Evolutionary conservation across 2,329 filamentous ascomycete species (phyloP).

Genomic region (Pestalotiopsis sp.): DNA sequence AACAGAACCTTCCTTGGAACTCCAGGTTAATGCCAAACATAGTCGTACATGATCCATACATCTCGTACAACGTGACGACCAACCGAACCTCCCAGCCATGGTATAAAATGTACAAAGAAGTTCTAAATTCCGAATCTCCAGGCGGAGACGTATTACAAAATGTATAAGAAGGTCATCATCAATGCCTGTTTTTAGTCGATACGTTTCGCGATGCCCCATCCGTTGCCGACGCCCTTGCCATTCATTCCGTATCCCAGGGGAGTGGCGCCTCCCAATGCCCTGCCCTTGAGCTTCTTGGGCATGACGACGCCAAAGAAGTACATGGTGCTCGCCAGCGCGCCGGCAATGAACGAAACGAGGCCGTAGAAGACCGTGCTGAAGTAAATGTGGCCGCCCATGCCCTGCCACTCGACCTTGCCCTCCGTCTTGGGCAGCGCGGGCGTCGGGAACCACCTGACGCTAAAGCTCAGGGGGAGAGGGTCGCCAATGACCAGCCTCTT

Average conservation of each 20-base stretch:
- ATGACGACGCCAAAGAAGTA: constrained; percentile 65
- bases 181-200: constrained; percentile 38
- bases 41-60: background rate
- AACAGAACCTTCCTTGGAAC: background rate
- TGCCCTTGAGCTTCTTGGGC: constrained; percentile 52
- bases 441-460: constrained; percentile 84
- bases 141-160: constrained; percentile 11
- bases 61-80: background rate
- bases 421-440: constrained; percentile 70
- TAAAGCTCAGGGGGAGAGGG: constrained; percentile 75
- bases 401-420: constrained; percentile 65
- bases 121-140: background rate
- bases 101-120: constrained; percentile 5
- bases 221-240: constrained; percentile 51
- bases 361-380: constrained; percentile 66
- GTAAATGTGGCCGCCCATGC: constrained; percentile 65
- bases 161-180: constrained; percentile 10
- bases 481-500: constrained; percentile 85
- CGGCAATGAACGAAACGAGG: constrained; percentile 59
- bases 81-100: background rate
- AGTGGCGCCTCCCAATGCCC: constrained; percentile 57
- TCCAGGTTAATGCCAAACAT: background rate
- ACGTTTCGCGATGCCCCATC: constrained; percentile 61
- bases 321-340: constrained; percentile 52
- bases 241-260: constrained; percentile 58